phyloP scores from a whole-genome alignment of 1,139 yeast species.

The Hyphopichia pseudoburtonii region DNA sequence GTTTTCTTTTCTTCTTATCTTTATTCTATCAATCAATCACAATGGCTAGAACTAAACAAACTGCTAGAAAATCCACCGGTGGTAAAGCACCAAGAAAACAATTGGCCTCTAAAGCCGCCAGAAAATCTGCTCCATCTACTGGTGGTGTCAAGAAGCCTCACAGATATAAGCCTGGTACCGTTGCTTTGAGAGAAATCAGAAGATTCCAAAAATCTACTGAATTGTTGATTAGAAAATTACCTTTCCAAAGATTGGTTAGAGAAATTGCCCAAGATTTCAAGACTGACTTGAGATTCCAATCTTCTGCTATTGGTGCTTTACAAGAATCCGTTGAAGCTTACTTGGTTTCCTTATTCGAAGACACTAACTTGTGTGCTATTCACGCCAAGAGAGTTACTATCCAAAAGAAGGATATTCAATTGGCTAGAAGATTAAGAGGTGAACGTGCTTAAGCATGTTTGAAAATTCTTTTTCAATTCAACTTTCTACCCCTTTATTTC shows the following conservation, averaged over 20 bases:
- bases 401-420: slow-evolving; percentile 98
- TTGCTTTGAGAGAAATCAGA: slow-evolving; percentile 98
- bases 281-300: slow-evolving; percentile 97
- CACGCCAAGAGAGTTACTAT: slow-evolving; percentile 99
- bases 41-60: slow-evolving; percentile 99
- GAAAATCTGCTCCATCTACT: slow-evolving; percentile 96
- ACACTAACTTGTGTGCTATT: slow-evolving; percentile 97
- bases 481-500: neutral
- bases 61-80: slow-evolving; percentile 98
- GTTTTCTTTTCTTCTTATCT: slow-evolving; percentile 12
- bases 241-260: slow-evolving; percentile 98
- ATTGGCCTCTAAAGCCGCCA: slow-evolving; percentile 98
- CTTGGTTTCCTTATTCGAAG: slow-evolving; percentile 87
- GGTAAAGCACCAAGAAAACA: slow-evolving; percentile 99
- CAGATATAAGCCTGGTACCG: slow-evolving; percentile 99
- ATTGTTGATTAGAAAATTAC: slow-evolving; percentile 93
- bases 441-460: slow-evolving; percentile 66
- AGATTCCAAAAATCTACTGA: slow-evolving; percentile 99
- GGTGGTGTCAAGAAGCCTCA: slow-evolving; percentile 99
- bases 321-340: slow-evolving; percentile 99
- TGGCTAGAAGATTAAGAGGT: slow-evolving; percentile 99
- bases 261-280: slow-evolving; percentile 98
- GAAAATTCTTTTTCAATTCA: neutral
- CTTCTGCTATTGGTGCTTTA: slow-evolving; percentile 97
- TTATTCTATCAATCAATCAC: slow-evolving; percentile 15